Evolutionary conservation across 2,329 filamentous ascomycete genomes (phyloP).

Genomic region (Penicillium sp.): DNA sequence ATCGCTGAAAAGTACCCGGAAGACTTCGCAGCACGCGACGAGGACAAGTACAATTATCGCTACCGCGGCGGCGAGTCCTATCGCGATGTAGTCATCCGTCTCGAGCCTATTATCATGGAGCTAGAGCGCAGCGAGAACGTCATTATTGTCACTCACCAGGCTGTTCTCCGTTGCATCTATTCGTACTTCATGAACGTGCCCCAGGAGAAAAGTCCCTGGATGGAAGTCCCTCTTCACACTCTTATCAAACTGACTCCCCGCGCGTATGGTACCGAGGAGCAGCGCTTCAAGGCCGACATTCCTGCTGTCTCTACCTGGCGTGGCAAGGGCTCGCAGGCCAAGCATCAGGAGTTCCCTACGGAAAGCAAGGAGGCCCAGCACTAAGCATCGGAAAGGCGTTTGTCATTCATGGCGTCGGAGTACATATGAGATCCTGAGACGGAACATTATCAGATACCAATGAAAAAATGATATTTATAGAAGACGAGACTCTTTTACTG

Average conservation of each 20-base stretch:
- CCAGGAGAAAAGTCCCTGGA: slow-evolving; percentile 92
- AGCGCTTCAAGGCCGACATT: slow-evolving; percentile 84
- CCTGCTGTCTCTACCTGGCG: slow-evolving; percentile 95
- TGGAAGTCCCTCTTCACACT: slow-evolving; percentile 95
- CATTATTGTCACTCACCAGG: slow-evolving; percentile 96
- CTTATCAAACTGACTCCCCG: slow-evolving; percentile 94
- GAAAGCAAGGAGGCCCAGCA: slow-evolving; percentile 16
- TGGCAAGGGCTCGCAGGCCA: slow-evolving; percentile 87
- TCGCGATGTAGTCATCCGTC: slow-evolving; percentile 92
- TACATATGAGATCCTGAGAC: not conserved
- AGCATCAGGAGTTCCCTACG: slow-evolving; percentile 61
- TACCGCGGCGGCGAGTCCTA: slow-evolving; percentile 96
- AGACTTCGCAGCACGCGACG: slow-evolving; percentile 91
- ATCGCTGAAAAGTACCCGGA: slow-evolving; percentile 90
- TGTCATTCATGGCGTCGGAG: not conserved
- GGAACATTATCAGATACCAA: slow-evolving; percentile 7
- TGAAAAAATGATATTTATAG: not conserved
- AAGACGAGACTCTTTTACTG: not conserved
- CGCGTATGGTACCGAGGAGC: slow-evolving; percentile 89
- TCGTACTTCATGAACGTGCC: slow-evolving; percentile 98
- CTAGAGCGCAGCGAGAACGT: slow-evolving; percentile 95
- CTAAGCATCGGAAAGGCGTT: slow-evolving; percentile 4
- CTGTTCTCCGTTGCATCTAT: slow-evolving; percentile 94
- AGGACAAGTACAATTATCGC: slow-evolving; percentile 99
- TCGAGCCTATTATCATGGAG: slow-evolving; percentile 99